Conservation (phyloP, 2,329 filamentous ascomycete genomes). For the Penicillium frequentans region DNA sequence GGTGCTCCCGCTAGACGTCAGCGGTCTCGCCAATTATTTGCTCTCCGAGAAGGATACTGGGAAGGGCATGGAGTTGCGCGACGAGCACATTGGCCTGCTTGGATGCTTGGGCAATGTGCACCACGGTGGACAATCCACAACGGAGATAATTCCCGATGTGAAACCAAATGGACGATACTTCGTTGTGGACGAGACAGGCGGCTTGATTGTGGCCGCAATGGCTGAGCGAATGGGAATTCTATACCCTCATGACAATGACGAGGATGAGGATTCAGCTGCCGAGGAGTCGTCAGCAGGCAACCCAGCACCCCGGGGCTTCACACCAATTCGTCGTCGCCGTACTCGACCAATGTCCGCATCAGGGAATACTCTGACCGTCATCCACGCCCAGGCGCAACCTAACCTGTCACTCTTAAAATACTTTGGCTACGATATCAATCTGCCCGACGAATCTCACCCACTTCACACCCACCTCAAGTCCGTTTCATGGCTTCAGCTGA, state of each 20-base stretch:
- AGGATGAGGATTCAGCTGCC: not conserved
- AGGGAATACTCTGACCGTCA: conserved; percentile 56
- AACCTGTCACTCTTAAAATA: conserved; percentile 87
- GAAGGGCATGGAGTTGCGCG: conserved; percentile 81
- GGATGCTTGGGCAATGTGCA: conserved; percentile 91
- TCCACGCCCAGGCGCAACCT: conserved; percentile 72
- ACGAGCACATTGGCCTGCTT: conserved; percentile 78
- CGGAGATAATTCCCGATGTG: conserved; percentile 21
- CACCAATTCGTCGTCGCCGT: conserved; percentile 23
- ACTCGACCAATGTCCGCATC: conserved; percentile 43
- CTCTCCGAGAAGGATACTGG: conserved; percentile 75
- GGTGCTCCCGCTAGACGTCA: conserved; percentile 78
- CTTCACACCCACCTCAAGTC: conserved; percentile 78
- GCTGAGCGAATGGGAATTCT: conserved; percentile 88
- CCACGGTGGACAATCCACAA: conserved; percentile 53
- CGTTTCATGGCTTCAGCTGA: conserved; percentile 87
- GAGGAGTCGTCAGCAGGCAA: not conserved
- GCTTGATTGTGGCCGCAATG: conserved; percentile 76
- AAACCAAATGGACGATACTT: conserved; percentile 67
- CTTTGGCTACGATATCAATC: conserved; percentile 77
- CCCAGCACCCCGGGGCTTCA: conserved; percentile 2
- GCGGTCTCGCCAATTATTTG: conserved; percentile 72
- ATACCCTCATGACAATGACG: conserved; percentile 45
- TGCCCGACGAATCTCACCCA: conserved; percentile 68
- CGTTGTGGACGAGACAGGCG: conserved; percentile 83